These are phyloP conservation scores for Monosporascus ibericus DNA, from an alignment of 2,329 filamentous ascomycete species.

Conservation along the genomic window DNA sequence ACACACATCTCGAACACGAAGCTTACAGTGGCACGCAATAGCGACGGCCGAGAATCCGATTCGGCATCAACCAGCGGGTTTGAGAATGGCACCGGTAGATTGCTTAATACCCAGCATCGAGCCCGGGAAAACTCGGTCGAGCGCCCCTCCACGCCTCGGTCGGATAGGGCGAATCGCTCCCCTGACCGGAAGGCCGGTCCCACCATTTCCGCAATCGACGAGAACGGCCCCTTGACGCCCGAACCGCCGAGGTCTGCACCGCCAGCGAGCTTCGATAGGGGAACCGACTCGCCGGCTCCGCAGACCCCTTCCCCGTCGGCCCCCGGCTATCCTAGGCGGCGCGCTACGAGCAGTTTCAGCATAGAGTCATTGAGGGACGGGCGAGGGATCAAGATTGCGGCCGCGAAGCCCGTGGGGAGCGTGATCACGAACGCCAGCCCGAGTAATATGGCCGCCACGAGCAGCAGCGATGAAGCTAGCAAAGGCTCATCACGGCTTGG, in stretches of 20 bases:
- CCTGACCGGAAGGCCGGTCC: not conserved
- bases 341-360: conserved; percentile 30
- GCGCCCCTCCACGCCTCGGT: conserved; percentile 8
- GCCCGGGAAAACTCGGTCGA: conserved; percentile 17
- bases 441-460: conserved; percentile 3
- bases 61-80: conserved; percentile 16
- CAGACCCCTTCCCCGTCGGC: conserved; percentile 11
- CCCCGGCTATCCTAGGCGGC: conserved; percentile 6
- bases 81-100: conserved; percentile 10
- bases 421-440: conserved; percentile 24
- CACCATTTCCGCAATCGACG: conserved; percentile 14
- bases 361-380: conserved; percentile 31
- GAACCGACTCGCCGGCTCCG: conserved; percentile 4
- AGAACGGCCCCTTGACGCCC: conserved; percentile 10
- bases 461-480: conserved; percentile 18
- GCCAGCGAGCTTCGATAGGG: conserved; percentile 8
- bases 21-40: conserved; percentile 15
- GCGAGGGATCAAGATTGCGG: conserved; percentile 35
- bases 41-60: conserved; percentile 25
- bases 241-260: conserved; percentile 6
- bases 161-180: not conserved
- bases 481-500: not conserved
- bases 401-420: conserved; percentile 28
- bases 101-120: conserved; percentile 12
- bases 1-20: not conserved